Conservation (phyloP, 345 rosid species). For the Eucalyptus tenuipes region DNA sequence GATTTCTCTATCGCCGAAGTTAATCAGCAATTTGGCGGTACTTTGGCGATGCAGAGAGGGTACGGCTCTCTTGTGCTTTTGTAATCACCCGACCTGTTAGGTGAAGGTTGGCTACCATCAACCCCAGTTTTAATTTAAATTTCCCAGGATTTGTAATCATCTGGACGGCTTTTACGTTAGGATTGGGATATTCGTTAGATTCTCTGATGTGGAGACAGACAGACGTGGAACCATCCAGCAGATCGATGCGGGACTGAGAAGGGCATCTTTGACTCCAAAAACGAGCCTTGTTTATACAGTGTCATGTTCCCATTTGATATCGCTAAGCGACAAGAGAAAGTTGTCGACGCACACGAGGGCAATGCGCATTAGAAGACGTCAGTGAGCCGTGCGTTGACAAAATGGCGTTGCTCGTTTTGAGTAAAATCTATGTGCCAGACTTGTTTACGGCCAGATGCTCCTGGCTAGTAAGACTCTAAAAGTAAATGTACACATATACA, state of each 20-base stretch:
- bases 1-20: not conserved
- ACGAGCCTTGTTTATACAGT: not conserved
- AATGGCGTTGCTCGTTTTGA: not conserved
- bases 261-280: not conserved
- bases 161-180: not conserved
- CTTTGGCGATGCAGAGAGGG: not conserved
- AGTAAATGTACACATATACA: not conserved
- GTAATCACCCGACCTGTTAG: not conserved
- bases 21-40: not conserved
- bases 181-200: not conserved
- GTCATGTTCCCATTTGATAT: not conserved
- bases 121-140: not conserved
- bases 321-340: not conserved
- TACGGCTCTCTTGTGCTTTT: not conserved
- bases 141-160: not conserved
- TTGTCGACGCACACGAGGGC: not conserved
- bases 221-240: not conserved
- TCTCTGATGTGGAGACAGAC: not conserved
- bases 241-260: not conserved
- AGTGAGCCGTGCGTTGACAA: not conserved
- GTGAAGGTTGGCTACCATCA: not conserved
- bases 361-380: not conserved
- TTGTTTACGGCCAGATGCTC: not conserved
- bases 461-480: not conserved
- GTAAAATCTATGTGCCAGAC: not conserved